phyloP scores from a whole-genome alignment of 2,329 filamentous ascomycete genomes.

The Pyrenophora seminiperda region DNA sequence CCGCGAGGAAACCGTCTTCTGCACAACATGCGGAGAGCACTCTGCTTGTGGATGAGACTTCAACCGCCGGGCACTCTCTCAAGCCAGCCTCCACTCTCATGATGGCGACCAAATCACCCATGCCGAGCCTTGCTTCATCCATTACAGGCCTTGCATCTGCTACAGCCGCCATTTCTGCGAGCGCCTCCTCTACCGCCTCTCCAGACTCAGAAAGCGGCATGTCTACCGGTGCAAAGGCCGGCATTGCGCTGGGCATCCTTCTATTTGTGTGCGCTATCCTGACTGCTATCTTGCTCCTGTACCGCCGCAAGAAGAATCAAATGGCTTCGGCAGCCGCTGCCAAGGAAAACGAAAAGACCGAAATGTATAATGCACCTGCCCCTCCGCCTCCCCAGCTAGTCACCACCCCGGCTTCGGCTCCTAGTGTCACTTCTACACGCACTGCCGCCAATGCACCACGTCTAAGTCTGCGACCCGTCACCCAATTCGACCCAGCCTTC shows the following conservation, averaged over 20 bases:
- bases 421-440: slow-evolving; percentile 51
- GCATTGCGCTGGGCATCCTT: slow-evolving; percentile 82
- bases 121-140: slow-evolving; percentile 20
- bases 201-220: slow-evolving; percentile 44
- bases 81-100: slow-evolving; percentile 30
- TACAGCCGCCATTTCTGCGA: slow-evolving; percentile 32
- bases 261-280: slow-evolving; percentile 69
- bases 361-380: slow-evolving; percentile 34
- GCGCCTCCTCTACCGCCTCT: slow-evolving; percentile 26
- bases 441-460: slow-evolving; percentile 69
- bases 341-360: slow-evolving; percentile 51
- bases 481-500: slow-evolving; percentile 77
- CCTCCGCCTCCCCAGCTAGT: slow-evolving; percentile 36
- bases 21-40: slow-evolving; percentile 13
- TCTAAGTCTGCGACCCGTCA: slow-evolving; percentile 82
- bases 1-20: slow-evolving; percentile 28
- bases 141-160: slow-evolving; percentile 26
- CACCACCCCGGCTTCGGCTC: slow-evolving; percentile 21
- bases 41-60: slow-evolving; percentile 18
- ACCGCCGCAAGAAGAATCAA: slow-evolving; percentile 73
- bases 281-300: slow-evolving; percentile 71
- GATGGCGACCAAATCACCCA: slow-evolving; percentile 38
- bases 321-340: slow-evolving; percentile 43
- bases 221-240: slow-evolving; percentile 68
- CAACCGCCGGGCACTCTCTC: slow-evolving; percentile 16